Conservation (phyloP, 2,329 filamentous ascomycete genomes). For the Fusarium irregulare region DNA sequence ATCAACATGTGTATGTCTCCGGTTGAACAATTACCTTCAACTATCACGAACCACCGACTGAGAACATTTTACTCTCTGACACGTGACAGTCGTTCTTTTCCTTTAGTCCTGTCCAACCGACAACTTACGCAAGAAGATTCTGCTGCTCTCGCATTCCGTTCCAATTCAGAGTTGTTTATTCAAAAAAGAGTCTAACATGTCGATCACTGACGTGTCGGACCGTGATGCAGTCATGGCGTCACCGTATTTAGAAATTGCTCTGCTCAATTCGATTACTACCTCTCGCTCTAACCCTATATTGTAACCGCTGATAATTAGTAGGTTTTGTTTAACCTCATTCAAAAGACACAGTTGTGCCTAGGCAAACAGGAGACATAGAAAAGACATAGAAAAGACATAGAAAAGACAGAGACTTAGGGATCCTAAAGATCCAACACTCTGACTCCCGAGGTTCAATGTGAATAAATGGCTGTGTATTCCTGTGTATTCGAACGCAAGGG, state of each 20-base stretch:
- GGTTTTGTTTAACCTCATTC: not conserved
- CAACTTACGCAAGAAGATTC: not conserved
- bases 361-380: not conserved
- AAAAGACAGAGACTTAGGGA: not conserved
- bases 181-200: conserved; percentile 5
- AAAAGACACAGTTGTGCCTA: not conserved
- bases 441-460: not conserved
- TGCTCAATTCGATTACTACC: not conserved
- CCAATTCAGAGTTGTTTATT: not conserved
- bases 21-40: not conserved
- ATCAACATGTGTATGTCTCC: not conserved
- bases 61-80: not conserved
- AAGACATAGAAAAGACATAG: too few relatives aligned
- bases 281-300: not conserved
- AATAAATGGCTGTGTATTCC: not conserved
- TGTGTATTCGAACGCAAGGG: not conserved
- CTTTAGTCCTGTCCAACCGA: not conserved
- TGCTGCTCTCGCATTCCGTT: conserved; percentile 24
- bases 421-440: not conserved
- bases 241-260: not conserved
- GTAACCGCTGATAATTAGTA: not conserved
- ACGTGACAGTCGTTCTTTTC: not conserved
- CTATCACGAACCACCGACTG: not conserved
- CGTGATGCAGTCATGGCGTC: conserved; percentile 30
- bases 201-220: conserved; percentile 19